Base-by-base conservation (phyloP, 768 basidiomycete species). In the Suillus bovinus region DNA sequence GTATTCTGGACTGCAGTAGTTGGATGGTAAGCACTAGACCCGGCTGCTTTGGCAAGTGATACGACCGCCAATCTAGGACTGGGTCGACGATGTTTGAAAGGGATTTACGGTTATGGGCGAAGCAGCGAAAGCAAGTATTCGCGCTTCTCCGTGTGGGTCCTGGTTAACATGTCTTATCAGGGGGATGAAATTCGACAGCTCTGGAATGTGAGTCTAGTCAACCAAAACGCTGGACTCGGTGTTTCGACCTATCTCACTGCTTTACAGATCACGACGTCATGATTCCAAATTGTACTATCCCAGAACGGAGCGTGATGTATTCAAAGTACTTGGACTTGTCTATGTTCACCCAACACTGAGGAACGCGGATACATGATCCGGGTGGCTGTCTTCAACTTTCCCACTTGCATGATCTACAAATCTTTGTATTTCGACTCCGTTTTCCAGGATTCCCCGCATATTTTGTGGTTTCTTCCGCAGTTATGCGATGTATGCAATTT, bases 51-150 rank as follows among this genome's bases (percentile, higher is more conserved):
- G 27, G 20, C 41, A 55, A 22, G 24, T 50, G 6, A 22, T 41
- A 14, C 2, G 20, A 52, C 5, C 33, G 16, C 6, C 41, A 29
- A 38, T 60, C 24, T 63, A 92, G 91, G 91, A 90, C 89, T 6
- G 94, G 95, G 1, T 94, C 91, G 5, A 93, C 84, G 64, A 90
- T 93, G 86, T 96, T 97, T 71, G 85, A 96, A 73, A 79, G 93
- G 31, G 95, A 96, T 74, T 72, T 97, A 56, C 81, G 91, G 64
- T 75, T 84, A 16, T 90, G 87, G 84, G 89, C 89, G 2, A 91
- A 91, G 69, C 74, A 81, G 47, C 72, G 78, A 66, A 83, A 76
- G 89, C 87, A 66, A 33, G 79, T 61, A n/a, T 44, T 9, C 0
- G 9, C 24, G 17, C 41, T 46, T 34, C 27, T 36, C 17, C 13